Base-by-base conservation (phyloP, 2,329 filamentous ascomycete genomes). In the Colletotrichum sp. region DNA sequence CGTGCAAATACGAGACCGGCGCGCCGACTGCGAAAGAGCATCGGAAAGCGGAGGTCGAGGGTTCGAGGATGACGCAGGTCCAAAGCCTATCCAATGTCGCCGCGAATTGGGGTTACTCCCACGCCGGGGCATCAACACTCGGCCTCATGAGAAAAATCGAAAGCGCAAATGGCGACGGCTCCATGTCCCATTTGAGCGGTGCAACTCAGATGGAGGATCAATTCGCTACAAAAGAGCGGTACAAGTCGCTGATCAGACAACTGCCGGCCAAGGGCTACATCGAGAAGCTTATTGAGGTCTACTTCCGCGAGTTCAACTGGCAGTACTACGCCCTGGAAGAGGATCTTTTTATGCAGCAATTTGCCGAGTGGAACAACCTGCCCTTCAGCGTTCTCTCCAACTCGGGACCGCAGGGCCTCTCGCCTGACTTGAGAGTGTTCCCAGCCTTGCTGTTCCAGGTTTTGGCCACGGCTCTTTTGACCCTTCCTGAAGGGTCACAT, bases 371-470 rank as follows among this genome's bases (percentile, higher is more conserved):
- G 91, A 86, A 89, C 76, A 86, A 82, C 30, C 78, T 91, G 14
- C 88, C 91, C 4, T 91, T 90, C 78, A 85, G 85, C 34, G 81
- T 87, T 9, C 82, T 92, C 7, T 86, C 87, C 3, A 86, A 86
- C 7, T 83, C 86, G 16, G 89, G 89, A 0, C 90, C 90, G 0
- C 84, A 87, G 56, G 88, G 86, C 6, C 82, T 92, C 30, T 82
- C 87, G 4, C 84, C 86, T 0, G 87, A 90, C 74, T 80, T 92
- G 73, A 85, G 89, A 65, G 88, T 88, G 6, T 92, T 93, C 72
- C 91, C 91, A 2, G 90, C 90, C 0, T 80, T 93, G 64, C 81
- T 93, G 4, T 92, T 93, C 78, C 89, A 92, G 79, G 85, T 92
- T 36, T 80, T 91, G 18, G 91, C 90, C 5, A 87, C 87, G 5